These are phyloP conservation scores for Arthrobotrys pseudoclavata DNA, from an alignment of 2,329 filamentous ascomycete species.

Conservation along the genomic window DNA sequence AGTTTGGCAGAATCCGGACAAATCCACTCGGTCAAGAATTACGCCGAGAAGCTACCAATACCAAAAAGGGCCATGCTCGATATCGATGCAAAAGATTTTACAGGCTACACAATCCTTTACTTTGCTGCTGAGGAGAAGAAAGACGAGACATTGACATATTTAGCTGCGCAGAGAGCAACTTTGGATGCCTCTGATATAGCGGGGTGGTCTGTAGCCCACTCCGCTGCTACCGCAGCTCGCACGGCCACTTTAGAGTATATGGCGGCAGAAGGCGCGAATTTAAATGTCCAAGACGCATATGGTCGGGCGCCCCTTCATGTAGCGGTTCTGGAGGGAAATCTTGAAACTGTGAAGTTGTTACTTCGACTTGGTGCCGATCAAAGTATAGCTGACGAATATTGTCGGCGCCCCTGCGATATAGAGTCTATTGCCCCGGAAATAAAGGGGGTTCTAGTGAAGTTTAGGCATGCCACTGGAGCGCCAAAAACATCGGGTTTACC, in stretches of 20 bases:
- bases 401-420: not conserved
- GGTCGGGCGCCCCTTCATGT: constrained; percentile 2
- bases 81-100: constrained; percentile 6
- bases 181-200: not conserved
- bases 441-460: not conserved
- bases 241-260: not conserved
- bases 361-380: not conserved
- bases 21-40: not conserved
- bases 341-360: constrained; percentile 7
- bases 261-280: constrained; percentile 3
- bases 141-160: not conserved
- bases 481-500: not conserved
- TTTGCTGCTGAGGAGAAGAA: constrained; percentile 2
- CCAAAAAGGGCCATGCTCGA: not conserved
- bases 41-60: not conserved
- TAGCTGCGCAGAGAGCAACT: not conserved
- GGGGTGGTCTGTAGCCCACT: constrained; percentile 11
- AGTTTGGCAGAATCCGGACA: not conserved
- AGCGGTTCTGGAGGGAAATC: constrained; percentile 4
- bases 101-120: constrained; percentile 10
- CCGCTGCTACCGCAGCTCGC: constrained; percentile 3
- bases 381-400: not conserved
- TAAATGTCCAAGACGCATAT: constrained; percentile 3
- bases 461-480: not conserved
- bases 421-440: not conserved